Evolutionary conservation across 768 basidiomycete genomes (phyloP).

Genomic region (Amanita rubescens): DNA sequence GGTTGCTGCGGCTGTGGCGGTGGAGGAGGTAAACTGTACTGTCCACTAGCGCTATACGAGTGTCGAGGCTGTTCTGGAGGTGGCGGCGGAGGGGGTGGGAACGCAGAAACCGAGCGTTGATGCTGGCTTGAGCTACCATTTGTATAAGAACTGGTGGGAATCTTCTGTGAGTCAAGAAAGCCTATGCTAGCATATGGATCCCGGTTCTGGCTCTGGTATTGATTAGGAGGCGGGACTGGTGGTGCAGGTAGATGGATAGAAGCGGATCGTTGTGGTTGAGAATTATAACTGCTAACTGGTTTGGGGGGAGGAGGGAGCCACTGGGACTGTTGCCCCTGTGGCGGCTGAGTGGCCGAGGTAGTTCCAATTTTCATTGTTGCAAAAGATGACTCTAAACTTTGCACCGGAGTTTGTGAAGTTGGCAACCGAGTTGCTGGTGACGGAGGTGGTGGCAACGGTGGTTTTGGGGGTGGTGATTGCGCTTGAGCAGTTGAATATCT

Average conservation of each 20-base stretch:
- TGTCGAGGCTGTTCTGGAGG: slow-evolving; percentile 15
- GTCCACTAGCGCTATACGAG: slow-evolving; percentile 22
- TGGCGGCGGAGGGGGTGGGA: slow-evolving; percentile 12
- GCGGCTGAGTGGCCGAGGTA: slow-evolving; percentile 19
- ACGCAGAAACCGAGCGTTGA: not conserved
- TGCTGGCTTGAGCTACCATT: slow-evolving; percentile 7
- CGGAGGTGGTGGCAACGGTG: slow-evolving; percentile 35
- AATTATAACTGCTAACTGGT: slow-evolving; percentile 9
- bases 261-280: slow-evolving; percentile 12
- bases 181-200: slow-evolving; percentile 5
- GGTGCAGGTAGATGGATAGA: slow-evolving; percentile 15
- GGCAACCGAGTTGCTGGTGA: not conserved
- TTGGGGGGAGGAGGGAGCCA: slow-evolving; percentile 18
- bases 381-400: slow-evolving; percentile 44
- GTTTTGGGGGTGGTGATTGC: slow-evolving; percentile 40
- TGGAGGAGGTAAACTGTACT: slow-evolving; percentile 27
- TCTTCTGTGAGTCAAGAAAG: slow-evolving; percentile 3
- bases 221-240: slow-evolving; percentile 17
- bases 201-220: slow-evolving; percentile 13
- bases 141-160: slow-evolving; percentile 15
- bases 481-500: slow-evolving; percentile 48
- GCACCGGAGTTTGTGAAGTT: slow-evolving; percentile 19
- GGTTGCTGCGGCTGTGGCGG: slow-evolving; percentile 19
- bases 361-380: slow-evolving; percentile 44
- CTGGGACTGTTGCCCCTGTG: slow-evolving; percentile 14